Evolutionary conservation across 768 basidiomycete genomes (phyloP).

Genomic region (Hydnomerulius pinastri): DNA sequence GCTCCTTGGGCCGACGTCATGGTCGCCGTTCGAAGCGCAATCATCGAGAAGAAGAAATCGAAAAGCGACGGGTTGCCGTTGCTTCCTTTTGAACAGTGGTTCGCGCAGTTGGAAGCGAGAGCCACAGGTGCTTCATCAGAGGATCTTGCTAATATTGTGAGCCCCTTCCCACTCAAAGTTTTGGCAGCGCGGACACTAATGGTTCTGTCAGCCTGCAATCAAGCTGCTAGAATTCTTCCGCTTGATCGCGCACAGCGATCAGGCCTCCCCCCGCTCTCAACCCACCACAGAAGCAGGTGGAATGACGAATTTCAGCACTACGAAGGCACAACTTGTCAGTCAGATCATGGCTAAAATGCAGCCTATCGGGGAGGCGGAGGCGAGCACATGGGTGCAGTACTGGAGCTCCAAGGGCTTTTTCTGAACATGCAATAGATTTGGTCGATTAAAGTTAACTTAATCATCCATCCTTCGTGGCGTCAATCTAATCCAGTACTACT

Average conservation of each 20-base stretch:
- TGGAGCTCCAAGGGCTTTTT: constrained; percentile 30
- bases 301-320: constrained; percentile 20
- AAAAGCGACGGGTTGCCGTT: constrained; percentile 20
- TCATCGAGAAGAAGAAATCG: background rate
- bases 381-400: constrained; percentile 35
- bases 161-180: constrained; percentile 8
- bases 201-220: constrained; percentile 30
- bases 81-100: constrained; percentile 32
- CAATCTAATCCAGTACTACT: too few species aligned
- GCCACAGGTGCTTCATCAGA: constrained; percentile 11
- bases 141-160: constrained; percentile 26
- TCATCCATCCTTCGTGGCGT: too few species aligned
- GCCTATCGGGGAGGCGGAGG: constrained; percentile 22
- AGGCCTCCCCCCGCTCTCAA: background rate
- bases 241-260: constrained; percentile 17
- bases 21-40: constrained; percentile 8
- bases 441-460: too few species aligned
- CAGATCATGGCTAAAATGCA: constrained; percentile 27
- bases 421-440: too few species aligned
- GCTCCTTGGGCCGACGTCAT: constrained; percentile 27
- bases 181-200: background rate
- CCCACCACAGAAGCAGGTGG: constrained; percentile 3
- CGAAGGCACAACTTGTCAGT: constrained; percentile 31
- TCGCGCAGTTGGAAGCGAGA: constrained; percentile 17
- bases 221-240: constrained; percentile 32